These are phyloP conservation scores for Metschnikowia corniflorae DNA, from an alignment of 805 yeast species.

Conservation along the genomic window DNA sequence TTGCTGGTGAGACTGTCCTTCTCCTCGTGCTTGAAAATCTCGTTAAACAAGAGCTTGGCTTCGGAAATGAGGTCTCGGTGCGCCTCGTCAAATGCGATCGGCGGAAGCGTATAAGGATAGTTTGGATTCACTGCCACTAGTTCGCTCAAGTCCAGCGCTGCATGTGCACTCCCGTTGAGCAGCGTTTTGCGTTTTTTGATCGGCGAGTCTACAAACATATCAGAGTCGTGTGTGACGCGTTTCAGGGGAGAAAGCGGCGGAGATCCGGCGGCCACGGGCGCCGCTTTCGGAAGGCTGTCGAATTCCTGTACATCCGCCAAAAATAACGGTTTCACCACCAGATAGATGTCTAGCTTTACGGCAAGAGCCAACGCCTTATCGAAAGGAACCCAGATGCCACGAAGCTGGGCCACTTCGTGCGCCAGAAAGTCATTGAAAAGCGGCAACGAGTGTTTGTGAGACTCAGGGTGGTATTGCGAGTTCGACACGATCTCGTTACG, in stretches of 20 bases:
- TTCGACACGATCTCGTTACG: constrained; percentile 32
- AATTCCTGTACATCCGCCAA: constrained; percentile 44
- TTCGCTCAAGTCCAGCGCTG: constrained; percentile 3
- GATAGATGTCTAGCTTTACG: constrained; percentile 37
- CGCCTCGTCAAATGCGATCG: constrained; percentile 31
- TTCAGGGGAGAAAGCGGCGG: constrained; percentile 4
- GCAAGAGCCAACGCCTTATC: constrained; percentile 42
- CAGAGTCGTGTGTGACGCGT: constrained; percentile 19
- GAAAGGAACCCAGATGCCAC: constrained; percentile 43
- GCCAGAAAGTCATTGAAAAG: constrained; percentile 27
- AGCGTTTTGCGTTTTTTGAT: constrained; percentile 30
- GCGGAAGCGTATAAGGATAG: constrained; percentile 48
- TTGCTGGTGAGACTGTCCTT: constrained; percentile 17
- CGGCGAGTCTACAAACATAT: constrained; percentile 31
- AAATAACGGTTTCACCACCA: constrained; percentile 33
- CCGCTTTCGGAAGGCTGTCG: constrained; percentile 31
- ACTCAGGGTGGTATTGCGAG: constrained; percentile 28
- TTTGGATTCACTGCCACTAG: constrained; percentile 34
- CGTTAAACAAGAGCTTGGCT: constrained; percentile 31
- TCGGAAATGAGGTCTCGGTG: constrained; percentile 30
- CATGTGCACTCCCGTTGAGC: neutral
- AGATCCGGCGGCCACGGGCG: neutral
- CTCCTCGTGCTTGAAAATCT: constrained; percentile 34
- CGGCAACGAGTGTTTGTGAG: constrained; percentile 16
- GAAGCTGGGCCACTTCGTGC: constrained; percentile 25